Conservation (phyloP, 2,329 filamentous ascomycete species). For the Neopestalotiopsis clavispora region DNA sequence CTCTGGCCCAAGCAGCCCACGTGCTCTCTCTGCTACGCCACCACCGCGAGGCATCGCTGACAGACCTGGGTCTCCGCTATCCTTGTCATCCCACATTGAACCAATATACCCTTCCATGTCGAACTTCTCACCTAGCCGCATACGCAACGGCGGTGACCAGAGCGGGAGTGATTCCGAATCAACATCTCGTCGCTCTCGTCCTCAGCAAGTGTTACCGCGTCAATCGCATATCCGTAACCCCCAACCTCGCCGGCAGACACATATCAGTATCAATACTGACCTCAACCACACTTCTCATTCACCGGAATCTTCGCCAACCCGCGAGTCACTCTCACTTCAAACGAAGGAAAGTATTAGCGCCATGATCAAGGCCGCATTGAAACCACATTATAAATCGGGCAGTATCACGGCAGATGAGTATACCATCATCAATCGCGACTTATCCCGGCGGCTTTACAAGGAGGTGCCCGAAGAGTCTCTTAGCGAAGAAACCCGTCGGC, state of each 20-base stretch:
- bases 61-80: constrained; percentile 68
- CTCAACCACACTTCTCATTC: constrained; percentile 44
- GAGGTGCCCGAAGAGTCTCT: constrained; percentile 62
- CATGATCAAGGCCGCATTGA: constrained; percentile 83
- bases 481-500: constrained; percentile 67
- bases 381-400: constrained; percentile 80
- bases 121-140: constrained; percentile 69
- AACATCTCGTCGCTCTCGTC: constrained; percentile 37
- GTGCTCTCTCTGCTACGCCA: constrained; percentile 71
- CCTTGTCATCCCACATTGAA: constrained; percentile 73
- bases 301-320: constrained; percentile 71
- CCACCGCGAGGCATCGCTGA: constrained; percentile 66
- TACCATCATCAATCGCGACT: constrained; percentile 86
- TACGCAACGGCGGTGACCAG: constrained; percentile 46
- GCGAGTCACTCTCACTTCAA: constrained; percentile 71
- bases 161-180: constrained; percentile 47
- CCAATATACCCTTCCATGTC: constrained; percentile 72
- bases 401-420: constrained; percentile 88
- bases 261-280: constrained; percentile 41
- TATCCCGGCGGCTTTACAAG: constrained; percentile 88
- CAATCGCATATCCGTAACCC: constrained; percentile 57
- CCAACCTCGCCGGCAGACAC: constrained; percentile 52
- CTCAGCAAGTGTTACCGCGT: constrained; percentile 33
- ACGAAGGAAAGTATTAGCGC: constrained; percentile 88
- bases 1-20: constrained; percentile 70